phyloP scores from a whole-genome alignment of 306 rosid genomes.

The Malus domestica region DNA sequence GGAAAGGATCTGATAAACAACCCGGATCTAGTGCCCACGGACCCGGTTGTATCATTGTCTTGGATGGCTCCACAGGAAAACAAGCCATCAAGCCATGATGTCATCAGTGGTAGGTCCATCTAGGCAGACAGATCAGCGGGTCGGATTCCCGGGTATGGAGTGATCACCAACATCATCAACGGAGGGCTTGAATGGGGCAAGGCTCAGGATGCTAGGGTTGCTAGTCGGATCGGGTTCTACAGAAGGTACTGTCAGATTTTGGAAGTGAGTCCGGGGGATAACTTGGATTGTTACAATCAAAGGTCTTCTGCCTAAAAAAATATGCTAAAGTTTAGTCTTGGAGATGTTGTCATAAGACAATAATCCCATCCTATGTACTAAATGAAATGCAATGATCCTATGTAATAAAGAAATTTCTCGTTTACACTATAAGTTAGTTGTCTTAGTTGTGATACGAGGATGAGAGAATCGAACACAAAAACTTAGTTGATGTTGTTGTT shows the following conservation, averaged over 20 bases:
- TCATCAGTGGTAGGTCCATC: slow-evolving; percentile 40
- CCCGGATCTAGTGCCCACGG: slow-evolving; percentile 49
- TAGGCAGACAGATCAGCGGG: slow-evolving; percentile 25
- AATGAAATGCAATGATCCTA: not conserved
- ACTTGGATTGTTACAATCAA: slow-evolving; percentile 33
- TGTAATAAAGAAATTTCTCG: not conserved
- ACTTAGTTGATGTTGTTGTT: not conserved
- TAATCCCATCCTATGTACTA: not conserved
- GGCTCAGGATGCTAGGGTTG: slow-evolving; percentile 18
- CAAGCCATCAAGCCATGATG: slow-evolving; percentile 61
- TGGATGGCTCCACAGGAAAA: slow-evolving; percentile 58
- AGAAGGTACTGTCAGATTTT: slow-evolving; percentile 25
- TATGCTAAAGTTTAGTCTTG: not conserved
- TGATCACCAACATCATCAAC: slow-evolving; percentile 44
- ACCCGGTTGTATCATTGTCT: slow-evolving; percentile 52
- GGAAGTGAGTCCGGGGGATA: slow-evolving; percentile 20
- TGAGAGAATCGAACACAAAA: not conserved
- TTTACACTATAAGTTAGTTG: not conserved
- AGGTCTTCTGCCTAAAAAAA: slow-evolving; percentile 4
- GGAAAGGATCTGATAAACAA: slow-evolving; percentile 39
- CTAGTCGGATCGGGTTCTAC: slow-evolving; percentile 46
- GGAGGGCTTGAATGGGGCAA: slow-evolving; percentile 48
- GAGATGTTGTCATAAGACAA: not conserved
- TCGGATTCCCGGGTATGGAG: slow-evolving; percentile 43
- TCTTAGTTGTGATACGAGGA: too few relatives aligned